Conservation (phyloP, 805 yeast species). For the Yarrowia hollandica region DNA sequence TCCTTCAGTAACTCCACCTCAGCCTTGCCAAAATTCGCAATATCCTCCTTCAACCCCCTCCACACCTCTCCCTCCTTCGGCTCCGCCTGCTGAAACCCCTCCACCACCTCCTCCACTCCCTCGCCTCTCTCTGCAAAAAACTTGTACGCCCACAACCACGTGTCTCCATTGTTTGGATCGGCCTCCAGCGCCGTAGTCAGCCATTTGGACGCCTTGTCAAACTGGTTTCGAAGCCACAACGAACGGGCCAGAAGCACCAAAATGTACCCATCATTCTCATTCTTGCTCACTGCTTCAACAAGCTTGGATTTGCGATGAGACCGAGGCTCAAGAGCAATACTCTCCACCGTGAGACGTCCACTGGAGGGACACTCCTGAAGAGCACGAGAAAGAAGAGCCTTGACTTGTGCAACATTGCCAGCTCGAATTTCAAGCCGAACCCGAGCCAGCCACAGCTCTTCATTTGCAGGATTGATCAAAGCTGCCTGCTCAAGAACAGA, state of each 20-base stretch:
- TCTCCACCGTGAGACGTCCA: conserved; percentile 65
- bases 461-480: conserved; percentile 51
- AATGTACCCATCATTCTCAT: conserved; percentile 60
- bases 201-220: conserved; percentile 64
- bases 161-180: conserved; percentile 67
- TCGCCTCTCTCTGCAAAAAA: conserved; percentile 44
- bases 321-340: conserved; percentile 48
- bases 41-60: background rate
- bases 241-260: conserved; percentile 64
- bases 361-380: conserved; percentile 58
- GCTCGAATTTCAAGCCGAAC: conserved; percentile 57
- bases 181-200: conserved; percentile 64
- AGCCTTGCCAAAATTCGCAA: background rate
- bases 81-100: conserved; percentile 47
- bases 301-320: conserved; percentile 58
- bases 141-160: conserved; percentile 65
- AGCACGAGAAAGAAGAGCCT: conserved; percentile 57
- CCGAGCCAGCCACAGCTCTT: conserved; percentile 58
- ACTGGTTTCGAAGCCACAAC: conserved; percentile 57
- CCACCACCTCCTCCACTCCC: conserved; percentile 45
- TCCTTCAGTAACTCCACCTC: background rate
- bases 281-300: conserved; percentile 67
- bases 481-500: conserved; percentile 70
- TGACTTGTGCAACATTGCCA: conserved; percentile 54
- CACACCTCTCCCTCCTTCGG: conserved; percentile 42